Evolutionary conservation across 1,284 basidiomycete species (phyloP).

Genomic region (Ceratobasidium papillatum): DNA sequence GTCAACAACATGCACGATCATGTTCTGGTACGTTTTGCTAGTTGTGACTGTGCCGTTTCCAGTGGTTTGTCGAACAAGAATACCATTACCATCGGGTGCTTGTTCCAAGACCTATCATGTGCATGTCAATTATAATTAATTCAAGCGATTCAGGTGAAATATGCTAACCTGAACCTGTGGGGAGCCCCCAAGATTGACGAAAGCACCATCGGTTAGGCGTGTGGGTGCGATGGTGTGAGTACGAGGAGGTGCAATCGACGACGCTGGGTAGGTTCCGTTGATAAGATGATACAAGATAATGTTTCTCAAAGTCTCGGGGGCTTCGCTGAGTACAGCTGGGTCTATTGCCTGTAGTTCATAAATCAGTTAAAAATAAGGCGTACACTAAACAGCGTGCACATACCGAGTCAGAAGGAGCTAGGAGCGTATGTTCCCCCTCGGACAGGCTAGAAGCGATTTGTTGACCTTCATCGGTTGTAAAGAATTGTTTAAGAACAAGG

Average conservation of each 20-base stretch:
- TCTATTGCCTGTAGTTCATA: constrained; percentile 55
- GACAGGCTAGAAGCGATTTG: constrained; percentile 48
- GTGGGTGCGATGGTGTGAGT: constrained; percentile 36
- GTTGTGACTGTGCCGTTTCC: constrained; percentile 47
- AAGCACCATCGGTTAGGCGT: constrained; percentile 43
- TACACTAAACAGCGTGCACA: constrained; percentile 48
- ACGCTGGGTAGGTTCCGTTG: constrained; percentile 50
- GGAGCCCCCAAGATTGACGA: constrained; percentile 52
- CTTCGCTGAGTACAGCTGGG: constrained; percentile 44
- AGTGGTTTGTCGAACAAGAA: constrained; percentile 46
- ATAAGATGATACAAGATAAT: constrained; percentile 51
- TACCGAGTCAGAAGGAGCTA: constrained; percentile 54
- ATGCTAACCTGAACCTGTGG: constrained; percentile 46
- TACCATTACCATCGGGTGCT: constrained; percentile 10
- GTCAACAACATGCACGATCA: constrained; percentile 51
- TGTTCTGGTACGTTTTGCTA: constrained; percentile 49
- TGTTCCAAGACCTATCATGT: constrained; percentile 42
- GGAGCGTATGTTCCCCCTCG: constrained; percentile 52
- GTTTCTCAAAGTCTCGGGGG: constrained; percentile 12
- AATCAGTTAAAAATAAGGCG: constrained; percentile 48
- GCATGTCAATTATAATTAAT: constrained; percentile 43
- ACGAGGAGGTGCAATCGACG: constrained; percentile 35
- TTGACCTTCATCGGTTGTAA: constrained; percentile 49
- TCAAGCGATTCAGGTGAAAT: constrained; percentile 45
- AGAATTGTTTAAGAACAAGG: constrained; percentile 47